Percentiles rank a stretch among this genome's conserved stretches.
Conservation (phyloP, 768 basidiomycete genomes). For the Ephemerocybe angulata region DNA sequence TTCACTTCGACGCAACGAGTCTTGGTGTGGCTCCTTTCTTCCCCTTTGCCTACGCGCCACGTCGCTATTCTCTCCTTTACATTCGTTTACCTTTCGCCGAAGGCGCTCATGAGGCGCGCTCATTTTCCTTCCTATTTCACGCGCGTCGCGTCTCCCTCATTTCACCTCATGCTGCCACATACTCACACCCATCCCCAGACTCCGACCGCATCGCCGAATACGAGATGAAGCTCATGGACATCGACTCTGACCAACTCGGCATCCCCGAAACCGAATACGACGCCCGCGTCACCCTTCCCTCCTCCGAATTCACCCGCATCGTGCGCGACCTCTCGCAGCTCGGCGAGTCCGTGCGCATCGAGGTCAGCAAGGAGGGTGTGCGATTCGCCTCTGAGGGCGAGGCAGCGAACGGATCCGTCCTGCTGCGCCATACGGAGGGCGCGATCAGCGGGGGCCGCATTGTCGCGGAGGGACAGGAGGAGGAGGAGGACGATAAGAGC, state of each 20-base stretch:
- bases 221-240: slow-evolving; percentile 99
- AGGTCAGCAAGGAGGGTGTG: slow-evolving; percentile 93
- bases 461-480: slow-evolving; percentile 29
- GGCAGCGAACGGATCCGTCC: slow-evolving; percentile 83
- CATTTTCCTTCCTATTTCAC: neutral
- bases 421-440: slow-evolving; percentile 72
- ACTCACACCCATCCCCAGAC: slow-evolving; percentile 42
- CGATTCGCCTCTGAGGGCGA: slow-evolving; percentile 92
- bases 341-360: slow-evolving; percentile 93
- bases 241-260: slow-evolving; percentile 89
- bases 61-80: no score
- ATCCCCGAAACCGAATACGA: slow-evolving; percentile 99
- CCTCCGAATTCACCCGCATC: slow-evolving; percentile 86
- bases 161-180: no score
- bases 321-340: slow-evolving; percentile 87
- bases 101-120: no score
- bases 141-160: neutral
- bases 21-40: no score
- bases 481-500: slow-evolving; percentile 36
- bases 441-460: slow-evolving; percentile 39
- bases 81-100: no score
- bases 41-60: no score
- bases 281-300: slow-evolving; percentile 82
- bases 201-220: slow-evolving; percentile 95
- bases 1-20: no score